Evolutionary conservation across 768 basidiomycete genomes (phyloP), one percentile per base, ranked within the genome.

Genomic region (Phanerochaete carnosa): DNA sequence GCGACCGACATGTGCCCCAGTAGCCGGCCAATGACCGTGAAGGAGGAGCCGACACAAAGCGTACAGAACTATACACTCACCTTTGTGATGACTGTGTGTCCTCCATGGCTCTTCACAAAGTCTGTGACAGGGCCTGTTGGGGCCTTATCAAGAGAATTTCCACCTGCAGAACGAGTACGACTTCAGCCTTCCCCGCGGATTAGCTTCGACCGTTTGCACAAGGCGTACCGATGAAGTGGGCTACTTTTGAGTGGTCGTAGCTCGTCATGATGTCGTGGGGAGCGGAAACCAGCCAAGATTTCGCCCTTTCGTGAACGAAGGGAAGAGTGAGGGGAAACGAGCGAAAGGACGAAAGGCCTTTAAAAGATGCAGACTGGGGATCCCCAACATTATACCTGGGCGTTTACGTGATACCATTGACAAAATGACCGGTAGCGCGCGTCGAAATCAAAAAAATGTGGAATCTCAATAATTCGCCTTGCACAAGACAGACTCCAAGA

Each of bases 41-140:
- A 7, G 8, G 33, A 7, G 33, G 15, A 35, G 33, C 33, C 8
- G 8, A 35, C 33, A 15, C 33, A 32, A 22, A 12, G 51, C 51
- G 30, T 5, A 29, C 16, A 32, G 29, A 32, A 32, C 2, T 9
- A 22, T 23, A 29, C 15, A 45, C 56, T 63, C 67, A 95, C 97
- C 80, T 98, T 98, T 60, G 94, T 97, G 76, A 99, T 98, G 62
- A 98, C 95, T 22, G 97, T 96, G 75, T 99, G 97, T 60, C 97
- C 97, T 11, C 95, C 95, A 72, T 95, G 80, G 52, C 79, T 77
- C 71, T 90, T 88, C 35, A 98, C 95, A 75, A 96, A 99, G 77
- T 98, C 95, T 64, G 86, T 81, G 45, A 99, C 87, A 62, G 81
- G 83, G 57, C 92, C 85, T 28, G 88, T 79, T 28, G 89, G 78